These are phyloP conservation scores for Massarina eburnea DNA, from an alignment of 2,329 filamentous ascomycete species.

Conservation along the genomic window DNA sequence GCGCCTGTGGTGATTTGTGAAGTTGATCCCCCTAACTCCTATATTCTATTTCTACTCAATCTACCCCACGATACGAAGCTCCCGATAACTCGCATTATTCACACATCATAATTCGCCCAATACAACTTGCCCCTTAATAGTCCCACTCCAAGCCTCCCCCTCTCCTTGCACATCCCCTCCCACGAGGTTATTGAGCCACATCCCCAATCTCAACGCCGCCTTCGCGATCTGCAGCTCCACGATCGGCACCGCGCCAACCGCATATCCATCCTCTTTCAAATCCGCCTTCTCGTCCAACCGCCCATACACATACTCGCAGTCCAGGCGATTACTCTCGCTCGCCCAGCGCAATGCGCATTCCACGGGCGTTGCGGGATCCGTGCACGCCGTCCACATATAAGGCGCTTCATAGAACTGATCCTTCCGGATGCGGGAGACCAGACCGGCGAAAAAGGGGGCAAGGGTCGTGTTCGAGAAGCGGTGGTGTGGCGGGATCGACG, in stretches of 20 bases:
- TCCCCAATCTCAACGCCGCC: slow-evolving; percentile 41
- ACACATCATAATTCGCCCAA: too few species aligned
- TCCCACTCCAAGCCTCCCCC: too few species aligned
- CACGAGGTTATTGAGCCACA: slow-evolving; percentile 44
- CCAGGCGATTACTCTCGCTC: slow-evolving; percentile 43
- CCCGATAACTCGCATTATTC: too few species aligned
- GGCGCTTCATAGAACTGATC: slow-evolving; percentile 40
- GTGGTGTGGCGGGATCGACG: slow-evolving; percentile 25
- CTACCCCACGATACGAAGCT: too few species aligned
- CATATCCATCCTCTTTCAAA: slow-evolving; percentile 41
- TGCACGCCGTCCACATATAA: slow-evolving; percentile 41
- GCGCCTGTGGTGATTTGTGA: too few species aligned
- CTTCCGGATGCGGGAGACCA: slow-evolving; percentile 39
- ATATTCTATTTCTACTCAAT: too few species aligned
- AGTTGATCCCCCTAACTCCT: too few species aligned
- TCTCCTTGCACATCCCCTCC: background rate
- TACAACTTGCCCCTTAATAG: too few species aligned
- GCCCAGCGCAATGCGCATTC: slow-evolving; percentile 43
- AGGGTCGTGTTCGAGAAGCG: slow-evolving; percentile 41
- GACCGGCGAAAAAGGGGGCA: slow-evolving; percentile 36
- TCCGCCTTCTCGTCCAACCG: slow-evolving; percentile 34
- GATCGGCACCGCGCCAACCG: slow-evolving; percentile 41
- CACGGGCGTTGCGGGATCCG: slow-evolving; percentile 32
- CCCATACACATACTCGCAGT: slow-evolving; percentile 44
- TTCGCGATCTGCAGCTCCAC: slow-evolving; percentile 47